Conservation (phyloP, 805 yeast species). For the Candida ulmi region DNA sequence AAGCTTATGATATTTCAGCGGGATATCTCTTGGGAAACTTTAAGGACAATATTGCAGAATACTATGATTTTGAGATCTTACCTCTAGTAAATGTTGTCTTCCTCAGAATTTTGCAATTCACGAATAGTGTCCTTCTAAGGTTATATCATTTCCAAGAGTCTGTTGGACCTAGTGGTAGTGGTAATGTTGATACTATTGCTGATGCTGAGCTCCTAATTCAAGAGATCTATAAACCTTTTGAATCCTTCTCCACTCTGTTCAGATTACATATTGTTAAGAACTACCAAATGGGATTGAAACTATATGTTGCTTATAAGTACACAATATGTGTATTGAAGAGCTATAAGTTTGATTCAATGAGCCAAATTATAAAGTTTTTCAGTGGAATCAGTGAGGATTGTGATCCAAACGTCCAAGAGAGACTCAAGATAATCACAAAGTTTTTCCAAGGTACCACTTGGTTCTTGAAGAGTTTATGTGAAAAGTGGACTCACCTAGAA, state of each 20-base stretch:
- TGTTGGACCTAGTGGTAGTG: too few species aligned
- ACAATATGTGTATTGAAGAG: not conserved
- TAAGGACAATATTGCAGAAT: conserved; percentile 1
- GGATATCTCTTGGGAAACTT: conserved; percentile 10
- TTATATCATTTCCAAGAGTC: not conserved
- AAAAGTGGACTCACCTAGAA: not conserved
- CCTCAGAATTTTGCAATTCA: conserved; percentile 1
- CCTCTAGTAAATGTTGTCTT: conserved; percentile 9
- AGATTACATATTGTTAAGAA: not conserved
- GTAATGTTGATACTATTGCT: too few species aligned
- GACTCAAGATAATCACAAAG: too few species aligned
- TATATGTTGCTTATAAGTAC: not conserved
- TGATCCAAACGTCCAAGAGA: too few species aligned
- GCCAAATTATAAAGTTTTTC: conserved; percentile 11
- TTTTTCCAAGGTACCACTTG: too few species aligned
- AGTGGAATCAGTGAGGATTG: not conserved
- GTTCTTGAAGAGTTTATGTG: too few species aligned
- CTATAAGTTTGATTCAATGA: conserved; percentile 6
- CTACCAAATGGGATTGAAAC: not conserved
- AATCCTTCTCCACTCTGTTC: not conserved
- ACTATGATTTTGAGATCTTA: conserved; percentile 9
- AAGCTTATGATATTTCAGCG: conserved; percentile 8
- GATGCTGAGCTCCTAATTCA: not conserved
- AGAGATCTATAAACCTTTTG: not conserved
- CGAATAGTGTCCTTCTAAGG: not conserved